A percentile compares a stretch with the other conserved stretches of the same genome.
phyloP scores from a whole-genome alignment of 768 basidiomycete species.

The Polyporus arcularius region DNA sequence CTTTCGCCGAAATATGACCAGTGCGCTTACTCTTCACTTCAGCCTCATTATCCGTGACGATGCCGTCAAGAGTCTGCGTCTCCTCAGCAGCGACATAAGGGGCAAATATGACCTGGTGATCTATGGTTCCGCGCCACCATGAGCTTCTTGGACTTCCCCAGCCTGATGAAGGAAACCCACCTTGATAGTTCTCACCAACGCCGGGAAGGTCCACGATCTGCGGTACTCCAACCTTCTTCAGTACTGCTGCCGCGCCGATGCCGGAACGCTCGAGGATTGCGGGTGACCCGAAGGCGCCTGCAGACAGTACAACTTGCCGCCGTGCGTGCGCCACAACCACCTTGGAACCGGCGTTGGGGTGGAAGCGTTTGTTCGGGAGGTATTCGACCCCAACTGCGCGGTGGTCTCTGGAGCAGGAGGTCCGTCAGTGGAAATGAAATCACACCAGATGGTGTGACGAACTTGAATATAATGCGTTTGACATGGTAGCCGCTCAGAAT shows the following conservation, averaged over 20 bases:
- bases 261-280: slow-evolving; percentile 59
- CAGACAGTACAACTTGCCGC: slow-evolving; percentile 41
- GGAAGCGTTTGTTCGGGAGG: slow-evolving; percentile 29
- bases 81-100: slow-evolving; percentile 46
- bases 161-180: neutral
- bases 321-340: slow-evolving; percentile 30
- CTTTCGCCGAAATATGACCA: neutral
- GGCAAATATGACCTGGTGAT: slow-evolving; percentile 33
- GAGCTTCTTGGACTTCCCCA: neutral
- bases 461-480: slow-evolving; percentile 41
- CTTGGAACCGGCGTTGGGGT: slow-evolving; percentile 12
- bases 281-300: slow-evolving; percentile 47
- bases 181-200: slow-evolving; percentile 45
- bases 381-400: slow-evolving; percentile 44
- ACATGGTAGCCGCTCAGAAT: slow-evolving; percentile 38
- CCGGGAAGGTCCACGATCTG: slow-evolving; percentile 41
- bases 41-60: slow-evolving; percentile 42
- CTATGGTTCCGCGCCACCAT: slow-evolving; percentile 1
- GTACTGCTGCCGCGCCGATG: slow-evolving; percentile 37
- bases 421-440: neutral
- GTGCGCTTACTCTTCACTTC: slow-evolving; percentile 41
- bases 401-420: slow-evolving; percentile 27
- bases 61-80: slow-evolving; percentile 49
- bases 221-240: slow-evolving; percentile 33
- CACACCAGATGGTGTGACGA: neutral